These are phyloP conservation scores for Agrostemma githago DNA, from an alignment of 148 eudicot species.

Conservation along the genomic window DNA sequence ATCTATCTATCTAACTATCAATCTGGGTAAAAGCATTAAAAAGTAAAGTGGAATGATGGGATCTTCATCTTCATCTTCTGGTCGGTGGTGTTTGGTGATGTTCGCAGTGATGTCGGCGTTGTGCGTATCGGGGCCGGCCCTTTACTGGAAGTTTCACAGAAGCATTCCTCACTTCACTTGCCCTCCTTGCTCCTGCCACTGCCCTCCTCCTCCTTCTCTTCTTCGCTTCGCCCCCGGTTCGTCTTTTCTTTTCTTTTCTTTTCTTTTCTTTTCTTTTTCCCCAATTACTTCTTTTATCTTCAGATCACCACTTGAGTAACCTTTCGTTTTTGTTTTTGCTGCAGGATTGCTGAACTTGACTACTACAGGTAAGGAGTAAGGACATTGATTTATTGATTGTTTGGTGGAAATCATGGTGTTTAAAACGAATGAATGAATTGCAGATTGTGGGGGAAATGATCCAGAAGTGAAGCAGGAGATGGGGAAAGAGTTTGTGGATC, in stretches of 20 bases:
- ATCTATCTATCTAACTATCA: neutral
- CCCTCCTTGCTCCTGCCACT: slow-evolving; percentile 56
- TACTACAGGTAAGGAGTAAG: slow-evolving; percentile 37
- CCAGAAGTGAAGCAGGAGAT: slow-evolving; percentile 70
- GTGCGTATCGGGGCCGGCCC: slow-evolving; percentile 82
- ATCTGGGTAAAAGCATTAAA: neutral
- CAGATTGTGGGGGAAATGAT: slow-evolving; percentile 78
- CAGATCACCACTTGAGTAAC: neutral
- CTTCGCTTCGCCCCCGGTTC: slow-evolving; percentile 70
- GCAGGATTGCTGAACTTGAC: slow-evolving; percentile 84
- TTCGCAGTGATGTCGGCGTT: slow-evolving; percentile 78
- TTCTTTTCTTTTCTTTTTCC: neutral
- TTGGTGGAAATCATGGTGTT: neutral
- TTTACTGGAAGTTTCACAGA: slow-evolving; percentile 64
- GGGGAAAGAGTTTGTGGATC: slow-evolving; percentile 66
- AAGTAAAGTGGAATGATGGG: neutral
- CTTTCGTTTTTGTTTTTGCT: slow-evolving; percentile 20
- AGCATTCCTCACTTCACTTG: slow-evolving; percentile 31
- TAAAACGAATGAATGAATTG: neutral
- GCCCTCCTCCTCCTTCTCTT: slow-evolving; percentile 84
- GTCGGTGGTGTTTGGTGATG: slow-evolving; percentile 56
- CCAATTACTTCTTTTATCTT: neutral
- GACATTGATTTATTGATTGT: neutral
- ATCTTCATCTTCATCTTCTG: neutral
- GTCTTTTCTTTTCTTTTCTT: neutral